Conservation (phyloP, 441 rosid species). For the Adansonia rubrostipa region DNA sequence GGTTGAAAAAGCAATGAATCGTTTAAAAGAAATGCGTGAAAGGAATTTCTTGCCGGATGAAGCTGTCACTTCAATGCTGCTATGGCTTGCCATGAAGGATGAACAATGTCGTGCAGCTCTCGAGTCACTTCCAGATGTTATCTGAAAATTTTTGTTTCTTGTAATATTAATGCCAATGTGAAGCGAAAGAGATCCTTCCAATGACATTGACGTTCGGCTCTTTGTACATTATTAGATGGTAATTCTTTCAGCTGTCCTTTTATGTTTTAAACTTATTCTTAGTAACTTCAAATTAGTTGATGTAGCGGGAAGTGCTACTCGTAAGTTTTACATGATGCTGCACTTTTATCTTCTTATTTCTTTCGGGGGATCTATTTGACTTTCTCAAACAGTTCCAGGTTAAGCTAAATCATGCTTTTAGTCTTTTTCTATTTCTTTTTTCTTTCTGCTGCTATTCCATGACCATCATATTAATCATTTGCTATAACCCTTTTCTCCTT, state of each 20-base stretch:
- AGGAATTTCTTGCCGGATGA: constrained; percentile 3
- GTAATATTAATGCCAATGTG: not conserved
- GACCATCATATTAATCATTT: too few species aligned
- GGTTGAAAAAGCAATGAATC: constrained; percentile 15
- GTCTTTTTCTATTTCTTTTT: too few species aligned
- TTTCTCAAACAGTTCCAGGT: not conserved
- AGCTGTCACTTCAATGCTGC: constrained; percentile 14
- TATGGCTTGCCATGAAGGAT: constrained; percentile 19
- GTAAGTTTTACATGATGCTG: not conserved
- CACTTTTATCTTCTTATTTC: not conserved
- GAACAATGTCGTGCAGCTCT: not conserved
- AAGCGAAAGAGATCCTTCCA: not conserved
- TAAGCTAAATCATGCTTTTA: too few species aligned
- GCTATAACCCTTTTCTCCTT: too few species aligned
- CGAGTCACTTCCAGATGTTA: constrained; percentile 14
- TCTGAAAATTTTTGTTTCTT: not conserved
- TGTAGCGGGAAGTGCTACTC: not conserved
- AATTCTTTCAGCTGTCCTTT: not conserved
- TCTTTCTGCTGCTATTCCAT: too few species aligned
- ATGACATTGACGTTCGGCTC: not conserved
- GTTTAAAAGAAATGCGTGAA: constrained; percentile 16
- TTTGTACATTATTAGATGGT: not conserved
- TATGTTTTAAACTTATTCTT: not conserved
- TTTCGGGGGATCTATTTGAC: not conserved
- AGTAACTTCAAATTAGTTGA: not conserved